Conservation (phyloP, 768 basidiomycete genomes). For the Auricularia cornea region DNA sequence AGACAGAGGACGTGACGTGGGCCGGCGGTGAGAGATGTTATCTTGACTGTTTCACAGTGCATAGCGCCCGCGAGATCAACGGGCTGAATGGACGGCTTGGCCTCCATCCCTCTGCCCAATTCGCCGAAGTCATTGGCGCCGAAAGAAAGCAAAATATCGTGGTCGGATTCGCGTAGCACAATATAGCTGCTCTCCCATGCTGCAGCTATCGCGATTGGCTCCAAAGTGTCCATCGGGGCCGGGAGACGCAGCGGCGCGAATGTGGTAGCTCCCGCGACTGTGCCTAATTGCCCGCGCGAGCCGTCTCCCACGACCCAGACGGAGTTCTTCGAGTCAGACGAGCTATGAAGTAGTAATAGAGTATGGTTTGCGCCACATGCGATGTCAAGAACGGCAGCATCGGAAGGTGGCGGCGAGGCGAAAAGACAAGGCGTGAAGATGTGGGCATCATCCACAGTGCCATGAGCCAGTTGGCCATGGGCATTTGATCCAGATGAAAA, state of each 20-base stretch:
- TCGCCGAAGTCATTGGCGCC: constrained; percentile 83
- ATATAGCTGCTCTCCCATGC: constrained; percentile 84
- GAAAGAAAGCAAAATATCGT: constrained; percentile 55
- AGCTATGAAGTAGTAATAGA: constrained; percentile 46
- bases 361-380: constrained; percentile 77
- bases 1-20: constrained; percentile 62
- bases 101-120: constrained; percentile 46
- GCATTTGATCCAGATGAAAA: constrained; percentile 41
- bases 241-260: constrained; percentile 44
- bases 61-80: not conserved
- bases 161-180: constrained; percentile 38
- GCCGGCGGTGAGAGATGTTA: constrained; percentile 50
- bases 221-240: constrained; percentile 23
- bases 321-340: constrained; percentile 21
- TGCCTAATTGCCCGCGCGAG: constrained; percentile 62
- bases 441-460: constrained; percentile 31
- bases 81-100: constrained; percentile 30
- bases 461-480: constrained; percentile 38
- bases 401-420: not conserved
- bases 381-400: constrained; percentile 36
- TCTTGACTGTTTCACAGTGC: constrained; percentile 17
- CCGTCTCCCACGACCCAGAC: constrained; percentile 77
- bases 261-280: constrained; percentile 17
- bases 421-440: constrained; percentile 33
- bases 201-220: constrained; percentile 41